Evolutionary conservation across 2,329 filamentous ascomycete genomes (phyloP), one percentile per base, ranked within the genome.

Genomic region (Aspergillus tanneri): DNA sequence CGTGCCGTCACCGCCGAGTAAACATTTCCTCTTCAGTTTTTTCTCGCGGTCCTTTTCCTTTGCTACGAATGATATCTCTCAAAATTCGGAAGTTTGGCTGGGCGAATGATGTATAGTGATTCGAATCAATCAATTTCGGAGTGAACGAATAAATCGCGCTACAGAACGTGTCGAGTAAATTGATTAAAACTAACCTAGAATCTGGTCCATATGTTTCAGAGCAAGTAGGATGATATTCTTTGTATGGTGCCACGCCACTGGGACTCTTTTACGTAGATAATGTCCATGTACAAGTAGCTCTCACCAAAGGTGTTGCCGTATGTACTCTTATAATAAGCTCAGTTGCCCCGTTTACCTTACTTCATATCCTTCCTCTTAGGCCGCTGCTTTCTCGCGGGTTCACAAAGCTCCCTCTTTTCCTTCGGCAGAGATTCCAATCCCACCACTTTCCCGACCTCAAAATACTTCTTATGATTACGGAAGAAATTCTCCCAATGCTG

Each of bases 401-500:
- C 81, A 72, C 91, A 96, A 58, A 96, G 72, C 67, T 78, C 72
- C 64, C 80, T 80, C 62, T 74, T 74, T 4, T 82, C 81, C 71
- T 77, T 73, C 59, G 49, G 53, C 11, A 50, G 50, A 25, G 57
- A 53, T 42, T 57, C 58, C 28, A 72, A 56, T 54, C 68, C 78
- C 67, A 82, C 78, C 11, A 97, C 81, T 65, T 78, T 81, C 3
- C 93, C 93, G 4, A 95, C 87, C 70, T 82, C 81, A 53, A 82
- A 81, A 72, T 97, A 97, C 73, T 89, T 90, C 63, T 85, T 81
- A 65, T 83, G 88, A 47, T 86, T 87, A 49, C 72, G 77, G 63
- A 96, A 97, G 73, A 97, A 90, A 43, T 80, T 77, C 51, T 86
- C 83, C 93, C 91, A 97, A 69, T 92, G 85, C 65, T 80, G 75